Conservation (phyloP, 148 eudicot genomes). For the Heliosperma pusillum region DNA sequence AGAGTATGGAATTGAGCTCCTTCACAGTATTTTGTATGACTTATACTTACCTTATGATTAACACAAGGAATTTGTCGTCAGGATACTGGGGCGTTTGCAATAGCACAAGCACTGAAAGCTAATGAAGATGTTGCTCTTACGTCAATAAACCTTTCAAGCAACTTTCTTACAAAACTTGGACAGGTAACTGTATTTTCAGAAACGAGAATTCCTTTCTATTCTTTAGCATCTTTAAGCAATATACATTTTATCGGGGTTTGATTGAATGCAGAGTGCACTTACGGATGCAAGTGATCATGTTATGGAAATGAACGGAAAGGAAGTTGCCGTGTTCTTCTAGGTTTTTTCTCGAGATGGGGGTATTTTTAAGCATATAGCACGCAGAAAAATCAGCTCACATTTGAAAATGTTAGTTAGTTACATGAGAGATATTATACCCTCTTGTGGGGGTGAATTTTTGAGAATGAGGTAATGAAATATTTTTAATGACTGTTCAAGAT, state of each 20-base stretch:
- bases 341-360: not conserved
- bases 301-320: conserved; percentile 83
- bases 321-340: conserved; percentile 59
- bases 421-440: not conserved
- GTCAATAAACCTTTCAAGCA: conserved; percentile 70
- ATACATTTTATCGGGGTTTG: not conserved
- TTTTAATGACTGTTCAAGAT: too few relatives aligned
- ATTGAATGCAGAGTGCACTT: conserved; percentile 67
- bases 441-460: too few relatives aligned
- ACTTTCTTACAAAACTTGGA: conserved; percentile 87
- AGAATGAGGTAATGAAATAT: too few relatives aligned
- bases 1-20: conserved; percentile 44
- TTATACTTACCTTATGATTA: not conserved
- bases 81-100: conserved; percentile 94
- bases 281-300: conserved; percentile 94
- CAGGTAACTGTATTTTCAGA: conserved; percentile 45
- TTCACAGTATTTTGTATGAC: too few relatives aligned
- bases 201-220: not conserved
- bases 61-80: conserved; percentile 25
- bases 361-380: not conserved
- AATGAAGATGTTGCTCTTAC: conserved; percentile 83
- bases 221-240: not conserved
- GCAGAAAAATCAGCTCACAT: not conserved
- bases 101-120: conserved; percentile 94
- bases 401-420: not conserved